These are phyloP conservation scores for Fusarium continuum DNA, from an alignment of 2,329 filamentous ascomycete genomes.

Conservation along the genomic window DNA sequence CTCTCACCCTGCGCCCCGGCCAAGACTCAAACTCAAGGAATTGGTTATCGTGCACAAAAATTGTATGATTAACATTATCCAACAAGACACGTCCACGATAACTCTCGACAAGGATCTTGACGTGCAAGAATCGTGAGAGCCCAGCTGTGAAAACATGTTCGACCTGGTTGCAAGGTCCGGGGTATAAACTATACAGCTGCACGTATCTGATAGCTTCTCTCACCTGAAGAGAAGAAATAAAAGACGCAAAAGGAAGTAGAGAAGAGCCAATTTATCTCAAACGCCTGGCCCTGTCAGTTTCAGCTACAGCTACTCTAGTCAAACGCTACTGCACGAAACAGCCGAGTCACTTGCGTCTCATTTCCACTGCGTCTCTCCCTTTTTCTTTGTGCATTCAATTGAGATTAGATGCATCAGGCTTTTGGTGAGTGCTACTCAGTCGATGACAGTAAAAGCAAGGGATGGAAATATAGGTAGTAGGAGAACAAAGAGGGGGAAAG, in stretches of 20 bases:
- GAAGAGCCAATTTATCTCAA: constrained; percentile 15
- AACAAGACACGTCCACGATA: constrained; percentile 20
- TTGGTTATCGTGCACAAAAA: constrained; percentile 1
- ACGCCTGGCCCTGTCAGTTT: constrained; percentile 19
- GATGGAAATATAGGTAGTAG: not conserved
- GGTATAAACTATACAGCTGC: not conserved
- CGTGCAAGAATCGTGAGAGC: constrained; percentile 15
- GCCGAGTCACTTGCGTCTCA: constrained; percentile 19
- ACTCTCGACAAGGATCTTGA: not conserved
- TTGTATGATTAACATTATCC: not conserved
- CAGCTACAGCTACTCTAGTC: constrained; percentile 18
- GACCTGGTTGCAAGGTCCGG: constrained; percentile 1
- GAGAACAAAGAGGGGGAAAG: not conserved
- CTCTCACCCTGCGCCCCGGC: constrained; percentile 16
- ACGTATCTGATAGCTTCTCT: not conserved
- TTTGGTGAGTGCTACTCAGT: no score
- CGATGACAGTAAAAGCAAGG: not conserved
- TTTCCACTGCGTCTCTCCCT: constrained; percentile 25
- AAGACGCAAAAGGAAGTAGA: constrained; percentile 4
- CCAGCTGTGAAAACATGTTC: not conserved
- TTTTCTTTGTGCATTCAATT: not conserved
- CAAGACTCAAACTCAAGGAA: constrained; percentile 9
- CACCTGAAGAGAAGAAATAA: constrained; percentile 8
- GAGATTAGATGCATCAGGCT: not conserved
- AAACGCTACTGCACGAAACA: constrained; percentile 31